Evolutionary conservation across 345 rosid species (phyloP).

Genomic region (Bretschneidera sinensis): DNA sequence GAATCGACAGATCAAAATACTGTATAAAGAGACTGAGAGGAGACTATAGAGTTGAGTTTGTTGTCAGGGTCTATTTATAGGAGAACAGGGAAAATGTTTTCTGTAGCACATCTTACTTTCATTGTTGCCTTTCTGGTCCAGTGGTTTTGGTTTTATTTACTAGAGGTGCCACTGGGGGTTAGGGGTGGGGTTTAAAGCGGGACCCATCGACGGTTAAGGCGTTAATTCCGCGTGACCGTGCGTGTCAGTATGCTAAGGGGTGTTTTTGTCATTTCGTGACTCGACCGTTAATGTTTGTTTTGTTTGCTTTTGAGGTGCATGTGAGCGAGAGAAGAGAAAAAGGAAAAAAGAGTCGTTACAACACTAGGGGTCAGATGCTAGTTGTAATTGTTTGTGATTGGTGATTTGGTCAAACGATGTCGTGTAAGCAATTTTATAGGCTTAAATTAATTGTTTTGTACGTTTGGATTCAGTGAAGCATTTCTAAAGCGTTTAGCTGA

Average conservation of each 20-base stretch:
- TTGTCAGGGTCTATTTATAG: too few relatives aligned
- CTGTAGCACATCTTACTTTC: too few relatives aligned
- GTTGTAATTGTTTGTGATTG: too few relatives aligned
- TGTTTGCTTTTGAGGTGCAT: neutral
- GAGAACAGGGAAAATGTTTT: too few relatives aligned
- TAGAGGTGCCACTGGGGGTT: constrained; percentile 39
- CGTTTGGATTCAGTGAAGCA: too few relatives aligned
- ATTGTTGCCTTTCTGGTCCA: constrained; percentile 14
- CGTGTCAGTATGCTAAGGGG: constrained; percentile 16
- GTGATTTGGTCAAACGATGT: neutral
- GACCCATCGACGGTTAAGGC: constrained; percentile 76
- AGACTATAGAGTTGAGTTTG: too few relatives aligned
- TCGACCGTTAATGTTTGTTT: constrained; percentile 25
- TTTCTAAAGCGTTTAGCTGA: too few relatives aligned
- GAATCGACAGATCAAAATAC: too few relatives aligned
- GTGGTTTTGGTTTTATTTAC: constrained; percentile 33
- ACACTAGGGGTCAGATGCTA: too few relatives aligned
- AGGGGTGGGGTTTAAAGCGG: constrained; percentile 3
- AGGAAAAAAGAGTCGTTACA: neutral
- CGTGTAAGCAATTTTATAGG: too few relatives aligned
- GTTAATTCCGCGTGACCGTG: constrained; percentile 50
- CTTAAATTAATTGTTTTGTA: too few relatives aligned
- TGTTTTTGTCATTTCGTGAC: constrained; percentile 19
- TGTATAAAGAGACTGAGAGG: too few relatives aligned
- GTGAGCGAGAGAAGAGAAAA: neutral